Evolutionary conservation across 208 protist genomes (phyloP).

Genomic region (Trypanosoma boissoni): DNA sequence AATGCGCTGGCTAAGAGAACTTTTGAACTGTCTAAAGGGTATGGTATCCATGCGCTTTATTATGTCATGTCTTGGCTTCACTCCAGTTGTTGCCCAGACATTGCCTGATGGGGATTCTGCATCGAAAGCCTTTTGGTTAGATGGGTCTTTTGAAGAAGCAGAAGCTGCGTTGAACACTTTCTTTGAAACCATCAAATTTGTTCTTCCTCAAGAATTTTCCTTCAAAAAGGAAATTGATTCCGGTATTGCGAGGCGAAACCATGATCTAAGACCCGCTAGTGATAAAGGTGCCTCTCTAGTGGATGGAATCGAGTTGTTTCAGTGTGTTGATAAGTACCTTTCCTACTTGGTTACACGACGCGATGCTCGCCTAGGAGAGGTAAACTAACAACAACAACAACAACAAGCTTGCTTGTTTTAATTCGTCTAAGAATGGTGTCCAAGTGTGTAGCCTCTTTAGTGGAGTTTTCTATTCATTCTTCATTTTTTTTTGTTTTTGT

Average conservation of each 20-base stretch:
- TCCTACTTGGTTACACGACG: conserved; percentile 64
- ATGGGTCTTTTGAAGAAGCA: conserved; percentile 48
- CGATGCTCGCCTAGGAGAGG: conserved; percentile 32
- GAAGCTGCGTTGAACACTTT: conserved; percentile 35
- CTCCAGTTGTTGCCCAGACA: conserved; percentile 18
- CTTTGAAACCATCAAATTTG: conserved; percentile 66
- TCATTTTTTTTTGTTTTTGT: conserved; percentile 8
- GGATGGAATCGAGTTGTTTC: conserved; percentile 39
- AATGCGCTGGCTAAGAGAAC: conserved; percentile 63
- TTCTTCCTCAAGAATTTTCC: conserved; percentile 45
- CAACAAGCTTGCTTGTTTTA: too few species aligned
- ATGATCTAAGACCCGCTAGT: neutral
- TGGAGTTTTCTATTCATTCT: conserved; percentile 3
- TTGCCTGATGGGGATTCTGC: neutral
- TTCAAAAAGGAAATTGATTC: conserved; percentile 44
- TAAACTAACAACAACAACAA: conserved; percentile 8
- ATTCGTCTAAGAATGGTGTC: too few species aligned
- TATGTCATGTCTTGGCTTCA: conserved; percentile 60
- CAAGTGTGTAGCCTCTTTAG: too few species aligned
- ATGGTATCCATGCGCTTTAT: conserved; percentile 52
- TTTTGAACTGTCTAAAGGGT: conserved; percentile 54
- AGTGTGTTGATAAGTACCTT: conserved; percentile 59
- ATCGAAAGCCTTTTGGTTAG: conserved; percentile 52
- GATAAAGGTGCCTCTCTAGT: conserved; percentile 21
- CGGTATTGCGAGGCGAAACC: neutral